Evolutionary conservation across 345 rosid species (phyloP), one percentile per base, ranked within the genome.

Genomic region (Diplotaxis tenuifolia): DNA sequence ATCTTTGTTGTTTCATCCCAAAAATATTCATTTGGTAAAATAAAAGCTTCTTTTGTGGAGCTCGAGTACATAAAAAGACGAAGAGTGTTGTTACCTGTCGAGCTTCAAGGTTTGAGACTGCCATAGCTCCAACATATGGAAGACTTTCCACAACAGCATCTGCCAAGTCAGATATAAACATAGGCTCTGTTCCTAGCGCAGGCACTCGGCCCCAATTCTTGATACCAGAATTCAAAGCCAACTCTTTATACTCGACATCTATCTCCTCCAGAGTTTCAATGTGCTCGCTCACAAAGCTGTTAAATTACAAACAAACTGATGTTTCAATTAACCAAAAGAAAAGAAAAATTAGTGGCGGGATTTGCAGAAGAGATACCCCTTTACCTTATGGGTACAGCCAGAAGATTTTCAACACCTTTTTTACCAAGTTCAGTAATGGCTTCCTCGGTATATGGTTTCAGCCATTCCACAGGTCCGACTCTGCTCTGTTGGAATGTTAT

Each of bases 401-500:
- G 73, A 80, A 95, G 93, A 82, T 78, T 80, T 70, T 87, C 89
- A 54, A 92, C 92, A 67, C 99, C 97, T 78, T 86, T 90, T 83
- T 75, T 70, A 32, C 97, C 99, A 47, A 95, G 93, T 68, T 95
- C 96, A 20, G 87, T 77, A 52, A 95, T 92, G 65, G 97, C 91
- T 77, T 95, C 96, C 81, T 95, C 96, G 20, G 99, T 95, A 69
- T 95, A 95, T n/a, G 99, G 99, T 79, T 90, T 95, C 84, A 95
- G 75, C 97, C 99, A 95, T 75, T 95, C 99, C 82, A 95, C 97
- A 3, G 99, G 99, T 69, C 99, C 99, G 63, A 95, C 99, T 85
- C 99, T 86, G 84, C 97, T 95, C 99, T 92, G 96, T 75, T 79
- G 64, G 54, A 81, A 68, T 49, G 76, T 71, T 59, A 59, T 65